Conservation (phyloP, 1,284 basidiomycete species). For the Leccinum variabile region DNA sequence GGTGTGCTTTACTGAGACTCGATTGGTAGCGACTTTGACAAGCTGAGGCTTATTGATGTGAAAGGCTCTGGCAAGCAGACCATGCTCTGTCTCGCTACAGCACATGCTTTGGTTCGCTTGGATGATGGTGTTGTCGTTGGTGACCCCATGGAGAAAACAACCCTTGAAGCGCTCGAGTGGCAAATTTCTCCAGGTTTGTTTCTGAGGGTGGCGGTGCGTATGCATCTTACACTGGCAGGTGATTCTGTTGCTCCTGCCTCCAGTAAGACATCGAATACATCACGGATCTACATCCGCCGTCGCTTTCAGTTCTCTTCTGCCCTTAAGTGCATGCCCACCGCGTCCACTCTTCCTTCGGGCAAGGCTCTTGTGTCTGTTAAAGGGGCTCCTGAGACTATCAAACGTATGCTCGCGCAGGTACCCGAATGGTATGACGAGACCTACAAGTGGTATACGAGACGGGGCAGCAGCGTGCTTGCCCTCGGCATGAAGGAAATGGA, state of each 20-base stretch:
- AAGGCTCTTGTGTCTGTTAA: constrained; percentile 75
- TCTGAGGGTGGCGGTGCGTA: not conserved
- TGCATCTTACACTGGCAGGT: constrained; percentile 32
- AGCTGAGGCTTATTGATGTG: constrained; percentile 73
- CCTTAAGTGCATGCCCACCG: constrained; percentile 93
- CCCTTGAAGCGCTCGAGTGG: constrained; percentile 92
- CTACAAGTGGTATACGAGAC: constrained; percentile 89
- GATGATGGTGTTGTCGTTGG: constrained; percentile 93
- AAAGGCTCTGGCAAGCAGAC: constrained; percentile 78
- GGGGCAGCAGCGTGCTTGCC: constrained; percentile 89
- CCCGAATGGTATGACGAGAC: constrained; percentile 87
- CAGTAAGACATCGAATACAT: constrained; percentile 52
- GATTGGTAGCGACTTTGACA: constrained; percentile 51
- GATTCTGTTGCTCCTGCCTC: constrained; percentile 68
- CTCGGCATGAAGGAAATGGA: constrained; percentile 85
- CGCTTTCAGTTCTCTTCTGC: constrained; percentile 97
- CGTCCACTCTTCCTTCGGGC: constrained; percentile 69
- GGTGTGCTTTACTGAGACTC: not conserved
- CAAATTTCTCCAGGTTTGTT: constrained; percentile 70
- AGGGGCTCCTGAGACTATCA: constrained; percentile 94
- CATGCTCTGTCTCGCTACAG: constrained; percentile 86
- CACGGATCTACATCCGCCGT: constrained; percentile 71
- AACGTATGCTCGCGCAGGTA: constrained; percentile 73
- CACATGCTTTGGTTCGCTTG: constrained; percentile 92
- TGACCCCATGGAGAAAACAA: constrained; percentile 99